Evolutionary conservation across 2,329 filamentous ascomycete genomes (phyloP).

Genomic region (Verticillium albo-atrum): DNA sequence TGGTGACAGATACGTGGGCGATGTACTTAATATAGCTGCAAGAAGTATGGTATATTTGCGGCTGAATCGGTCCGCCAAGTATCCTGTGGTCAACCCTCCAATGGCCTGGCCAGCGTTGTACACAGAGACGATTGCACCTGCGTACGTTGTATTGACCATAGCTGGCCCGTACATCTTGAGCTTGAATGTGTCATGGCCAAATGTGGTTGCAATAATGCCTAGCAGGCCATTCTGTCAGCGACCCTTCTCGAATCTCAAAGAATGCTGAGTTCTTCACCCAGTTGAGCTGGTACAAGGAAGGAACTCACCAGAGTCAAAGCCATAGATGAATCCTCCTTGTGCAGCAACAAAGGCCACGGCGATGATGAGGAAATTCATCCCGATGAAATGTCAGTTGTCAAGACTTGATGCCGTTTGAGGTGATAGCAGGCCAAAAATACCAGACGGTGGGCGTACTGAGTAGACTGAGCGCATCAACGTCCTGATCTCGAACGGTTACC

Average conservation of each 20-base stretch:
- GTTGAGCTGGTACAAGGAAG: background rate
- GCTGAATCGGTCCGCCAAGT: constrained; percentile 26
- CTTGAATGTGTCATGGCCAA: constrained; percentile 25
- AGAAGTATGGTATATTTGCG: constrained; percentile 26
- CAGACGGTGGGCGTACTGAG: no score
- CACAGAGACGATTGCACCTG: constrained; percentile 24
- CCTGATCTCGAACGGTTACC: no score
- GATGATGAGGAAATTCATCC: constrained; percentile 10
- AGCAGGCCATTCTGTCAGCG: constrained; percentile 6
- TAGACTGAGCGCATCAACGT: no score
- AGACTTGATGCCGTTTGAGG: no score
- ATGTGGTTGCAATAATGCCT: constrained; percentile 26
- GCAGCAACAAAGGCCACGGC: constrained; percentile 15
- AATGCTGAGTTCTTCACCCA: background rate
- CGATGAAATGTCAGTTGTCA: background rate
- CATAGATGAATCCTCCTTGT: constrained; percentile 17
- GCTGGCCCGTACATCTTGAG: constrained; percentile 23
- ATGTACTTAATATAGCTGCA: constrained; percentile 13
- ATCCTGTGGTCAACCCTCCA: constrained; percentile 23
- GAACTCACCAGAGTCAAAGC: constrained; percentile 5
- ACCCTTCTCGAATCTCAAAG: background rate
- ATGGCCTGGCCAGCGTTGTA: constrained; percentile 27
- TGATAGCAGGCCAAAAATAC: no score
- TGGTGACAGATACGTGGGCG: no score
- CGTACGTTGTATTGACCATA: constrained; percentile 17